Percentiles rank a stretch among this genome's conserved stretches.
Evolutionary conservation across 768 basidiomycete genomes (phyloP).

Genomic region (Ramaria sp.): DNA sequence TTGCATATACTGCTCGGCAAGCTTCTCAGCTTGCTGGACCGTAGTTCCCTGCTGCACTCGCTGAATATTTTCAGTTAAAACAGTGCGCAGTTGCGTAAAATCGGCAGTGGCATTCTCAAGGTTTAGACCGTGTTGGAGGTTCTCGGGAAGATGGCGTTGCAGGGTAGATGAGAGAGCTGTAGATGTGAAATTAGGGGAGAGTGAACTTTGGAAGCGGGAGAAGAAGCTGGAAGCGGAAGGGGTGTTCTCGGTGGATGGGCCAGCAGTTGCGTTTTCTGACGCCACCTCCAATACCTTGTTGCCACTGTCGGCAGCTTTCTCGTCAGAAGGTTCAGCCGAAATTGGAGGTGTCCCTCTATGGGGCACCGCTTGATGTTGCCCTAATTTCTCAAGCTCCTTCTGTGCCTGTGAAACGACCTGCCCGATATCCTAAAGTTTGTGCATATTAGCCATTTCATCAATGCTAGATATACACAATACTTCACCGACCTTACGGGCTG

Average conservation of each 20-base stretch:
- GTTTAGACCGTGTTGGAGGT: slow-evolving; percentile 48
- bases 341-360: slow-evolving; percentile 10
- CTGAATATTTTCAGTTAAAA: slow-evolving; percentile 53
- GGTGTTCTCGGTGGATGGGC: slow-evolving; percentile 6
- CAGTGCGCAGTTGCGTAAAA: slow-evolving; percentile 53
- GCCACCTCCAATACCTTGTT: slow-evolving; percentile 19
- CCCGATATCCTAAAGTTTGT: slow-evolving; percentile 36
- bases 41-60: slow-evolving; percentile 65
- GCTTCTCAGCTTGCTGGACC: slow-evolving; percentile 38
- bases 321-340: slow-evolving; percentile 8
- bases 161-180: slow-evolving; percentile 37
- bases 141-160: slow-evolving; percentile 57
- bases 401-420: slow-evolving; percentile 73
- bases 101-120: slow-evolving; percentile 35
- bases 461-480: neutral
- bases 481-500: slow-evolving; percentile 44
- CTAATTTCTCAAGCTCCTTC: slow-evolving; percentile 57
- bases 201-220: slow-evolving; percentile 57
- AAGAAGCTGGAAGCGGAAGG: slow-evolving; percentile 38
- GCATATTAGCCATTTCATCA: neutral
- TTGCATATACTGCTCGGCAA: slow-evolving; percentile 75
- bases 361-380: slow-evolving; percentile 23
- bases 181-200: slow-evolving; percentile 54
- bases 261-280: slow-evolving; percentile 4
- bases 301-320: slow-evolving; percentile 17